Base-by-base conservation (phyloP, 495 filamentous ascomycete species). In the Podospora anserina region DNA sequence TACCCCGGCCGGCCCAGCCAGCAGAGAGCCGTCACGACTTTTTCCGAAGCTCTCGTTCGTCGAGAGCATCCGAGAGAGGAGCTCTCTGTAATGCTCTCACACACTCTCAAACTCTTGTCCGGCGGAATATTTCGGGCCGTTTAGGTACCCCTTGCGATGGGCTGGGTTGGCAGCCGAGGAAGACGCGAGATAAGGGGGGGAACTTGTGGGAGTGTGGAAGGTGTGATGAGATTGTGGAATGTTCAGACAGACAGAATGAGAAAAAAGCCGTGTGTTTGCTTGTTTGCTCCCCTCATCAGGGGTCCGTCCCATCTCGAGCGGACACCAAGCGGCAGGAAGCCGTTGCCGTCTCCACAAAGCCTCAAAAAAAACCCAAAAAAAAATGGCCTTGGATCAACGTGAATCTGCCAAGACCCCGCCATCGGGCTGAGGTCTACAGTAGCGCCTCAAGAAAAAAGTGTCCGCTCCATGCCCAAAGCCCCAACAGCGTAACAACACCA, bases 91-190 rank as follows among this genome's bases (percentile, higher is more conserved):
- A 16, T 3, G 39, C 5, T 13, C 39, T 1, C 9, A 16, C 7
- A 16, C 28, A 20, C 56, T 39, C 13, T 19, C 2, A 18, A 18
- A 34, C 54, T 60, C 16, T 19, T 23, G 19, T 56, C 11, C 49
- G 61, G 59, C 68, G 68, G 67, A 44, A 68, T 28, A 63, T 60
- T 49, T 71, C 69, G 72, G 69, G 64, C 71, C 66, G 63, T 62
- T 67, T 68, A 67, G 23, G 23, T 23, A 23, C 23, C 44, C 64
- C 68, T 32, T 64, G 57, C 49, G 5, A 39, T 49, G 13, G 7
- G 13, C 39, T 49, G 39, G 39, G 44, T 67, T 16, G 30, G 13
- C 19, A 65, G 53, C 67, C 72, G 69, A 70, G 69, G 72, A 66
- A 68, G 66, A 15, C 61, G 62, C n/a, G 67, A 71, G 69, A 73